A percentile compares a stretch with the other conserved stretches of the same genome.
phyloP scores from a whole-genome alignment of 192 early-diverging fungal genomes.

The Umbelopsis vinacea region DNA sequence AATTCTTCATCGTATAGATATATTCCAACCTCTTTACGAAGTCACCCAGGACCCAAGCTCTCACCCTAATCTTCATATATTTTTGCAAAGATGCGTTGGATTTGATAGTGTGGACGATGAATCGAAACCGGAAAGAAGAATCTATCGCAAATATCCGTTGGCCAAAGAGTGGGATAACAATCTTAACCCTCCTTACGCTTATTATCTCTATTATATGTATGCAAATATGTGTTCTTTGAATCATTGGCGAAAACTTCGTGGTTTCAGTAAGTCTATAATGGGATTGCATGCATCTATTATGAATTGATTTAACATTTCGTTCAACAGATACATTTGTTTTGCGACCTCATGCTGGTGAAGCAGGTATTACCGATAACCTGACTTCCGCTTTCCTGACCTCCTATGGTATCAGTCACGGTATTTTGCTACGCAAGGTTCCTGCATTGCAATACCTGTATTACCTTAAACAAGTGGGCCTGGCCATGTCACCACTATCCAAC shows the following conservation, averaged over 20 bases:
- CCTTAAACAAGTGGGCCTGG: conserved; percentile 89
- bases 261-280: conserved; percentile 61
- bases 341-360: conserved; percentile 89
- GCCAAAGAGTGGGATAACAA: conserved; percentile 56
- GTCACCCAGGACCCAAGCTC: conserved; percentile 78
- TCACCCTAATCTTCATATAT: conserved; percentile 88
- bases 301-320: no score
- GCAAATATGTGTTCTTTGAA: conserved; percentile 84
- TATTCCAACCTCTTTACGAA: conserved; percentile 87
- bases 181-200: conserved; percentile 87
- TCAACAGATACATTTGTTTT: conserved; percentile 81
- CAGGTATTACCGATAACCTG: conserved; percentile 90
- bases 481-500: conserved; percentile 93
- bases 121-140: conserved; percentile 81
- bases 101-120: conserved; percentile 94
- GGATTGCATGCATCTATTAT: no score
- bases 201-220: conserved; percentile 89
- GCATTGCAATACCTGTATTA: conserved; percentile 92
- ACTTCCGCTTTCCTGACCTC: conserved; percentile 82
- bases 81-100: conserved; percentile 89
- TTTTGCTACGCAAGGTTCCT: conserved; percentile 87
- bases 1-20: conserved; percentile 44
- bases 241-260: conserved; percentile 66
- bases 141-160: conserved; percentile 78
- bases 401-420: conserved; percentile 86